phyloP scores from a whole-genome alignment of 306 rosid genomes.

The Casuarina cunninghamiana region DNA sequence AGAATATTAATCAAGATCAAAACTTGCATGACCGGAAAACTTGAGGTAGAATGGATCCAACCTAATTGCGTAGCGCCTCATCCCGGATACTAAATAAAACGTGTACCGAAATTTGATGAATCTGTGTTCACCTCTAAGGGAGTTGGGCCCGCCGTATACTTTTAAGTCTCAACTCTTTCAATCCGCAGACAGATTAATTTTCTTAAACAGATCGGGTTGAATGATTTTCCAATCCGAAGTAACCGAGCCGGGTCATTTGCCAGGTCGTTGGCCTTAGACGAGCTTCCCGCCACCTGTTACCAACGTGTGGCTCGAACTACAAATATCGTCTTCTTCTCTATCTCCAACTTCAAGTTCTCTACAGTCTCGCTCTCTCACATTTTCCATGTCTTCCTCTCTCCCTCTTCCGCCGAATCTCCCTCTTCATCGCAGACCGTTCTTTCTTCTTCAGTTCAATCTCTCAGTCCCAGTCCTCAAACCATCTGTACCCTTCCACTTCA shows the following conservation, averaged over 20 bases:
- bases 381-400: slow-evolving; percentile 30
- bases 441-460: slow-evolving; percentile 20
- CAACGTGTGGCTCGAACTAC: slow-evolving; percentile 8
- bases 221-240: not conserved
- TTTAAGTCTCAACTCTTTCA: no score
- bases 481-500: slow-evolving; percentile 29
- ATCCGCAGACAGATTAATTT: no score
- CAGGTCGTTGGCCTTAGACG: not conserved
- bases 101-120: no score
- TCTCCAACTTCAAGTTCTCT: not conserved
- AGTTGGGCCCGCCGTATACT: no score
- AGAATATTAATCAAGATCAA: no score
- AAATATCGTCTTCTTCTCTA: not conserved
- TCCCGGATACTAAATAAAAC: no score
- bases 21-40: no score
- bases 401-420: slow-evolving; percentile 28
- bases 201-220: not conserved
- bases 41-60: no score
- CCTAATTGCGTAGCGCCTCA: no score
- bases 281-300: slow-evolving; percentile 23
- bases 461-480: slow-evolving; percentile 32
- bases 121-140: no score
- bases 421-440: slow-evolving; percentile 16
- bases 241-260: not conserved
- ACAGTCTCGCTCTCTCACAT: slow-evolving; percentile 12